Evolutionary conservation across 108 stramenopile genomes (phyloP), one percentile per base, ranked within the genome.

Genomic region (Skeletonema potamos): DNA sequence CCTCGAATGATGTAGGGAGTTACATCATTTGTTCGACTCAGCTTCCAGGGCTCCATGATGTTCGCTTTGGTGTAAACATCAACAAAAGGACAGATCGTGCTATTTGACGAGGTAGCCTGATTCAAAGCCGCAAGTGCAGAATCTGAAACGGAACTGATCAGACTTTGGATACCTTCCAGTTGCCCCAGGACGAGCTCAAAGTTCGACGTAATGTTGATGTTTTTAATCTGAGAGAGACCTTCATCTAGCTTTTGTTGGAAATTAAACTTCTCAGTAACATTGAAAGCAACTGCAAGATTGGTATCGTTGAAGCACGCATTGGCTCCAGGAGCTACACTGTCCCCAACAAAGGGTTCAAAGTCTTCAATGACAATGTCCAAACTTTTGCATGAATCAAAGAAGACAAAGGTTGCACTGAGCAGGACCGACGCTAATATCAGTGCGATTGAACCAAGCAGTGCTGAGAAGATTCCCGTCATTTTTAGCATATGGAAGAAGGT

Each of bases 291-390:
- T 3, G 74, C 79, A 13, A 84, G 72, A 57, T 81, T 84, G 26
- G 63, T 81, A 46, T 72, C 75, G 54, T 81, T 77, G 48, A 84
- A 84, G 12, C 43, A 32, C 0, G 79, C 79, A 54, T 81, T 84
- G 5, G 70, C 73, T 17, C 70, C 83, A 0, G 74, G 68, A 6
- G 83, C 74, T 37, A 79, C 48, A 20, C 54, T 55, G 20, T 84
- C 83, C 4, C 83, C 83, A n/a, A 84, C 67, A 37, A 72, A 65
- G 5, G 83, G 83, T 60, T 84, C 83, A 63, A 84, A 74, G 44
- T 79, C 83, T 27, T 58, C 27, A 1, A 57, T 74, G 11, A 81
- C 32, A 12, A 84, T 54, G 22, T 46, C 34, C 15, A 41, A 24
- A 6, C 67, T 76, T 60, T 84, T 34, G 30, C 83, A 84, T 32